Percentiles rank a stretch among this genome's conserved stretches.
Conservation (phyloP, 225 moss, liverwort and hornwort genomes). For the Ulota crispa region DNA sequence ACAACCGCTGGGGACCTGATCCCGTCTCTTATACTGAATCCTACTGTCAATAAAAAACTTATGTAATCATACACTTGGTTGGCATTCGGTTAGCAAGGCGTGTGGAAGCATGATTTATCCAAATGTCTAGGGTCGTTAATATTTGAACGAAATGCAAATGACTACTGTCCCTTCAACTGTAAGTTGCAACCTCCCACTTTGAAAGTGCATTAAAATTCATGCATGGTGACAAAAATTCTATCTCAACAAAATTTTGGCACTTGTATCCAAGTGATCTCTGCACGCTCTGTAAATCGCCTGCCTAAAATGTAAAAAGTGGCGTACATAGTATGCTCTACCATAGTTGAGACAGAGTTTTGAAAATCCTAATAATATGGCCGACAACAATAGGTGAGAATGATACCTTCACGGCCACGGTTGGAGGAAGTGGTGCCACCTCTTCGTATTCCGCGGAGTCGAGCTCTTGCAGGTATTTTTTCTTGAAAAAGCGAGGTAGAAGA, state of each 20-base stretch:
- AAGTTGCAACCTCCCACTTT: background rate
- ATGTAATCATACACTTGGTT: background rate
- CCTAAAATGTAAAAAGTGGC: background rate
- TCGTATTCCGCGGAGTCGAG: constrained; percentile 81
- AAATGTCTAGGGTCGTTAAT: background rate
- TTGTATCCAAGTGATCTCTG: background rate
- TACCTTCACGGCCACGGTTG: constrained; percentile 39
- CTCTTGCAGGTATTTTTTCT: constrained; percentile 47
- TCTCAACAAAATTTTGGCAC: background rate
- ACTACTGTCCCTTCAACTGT: background rate
- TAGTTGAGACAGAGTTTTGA: background rate
- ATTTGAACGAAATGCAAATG: background rate
- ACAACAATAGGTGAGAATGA: background rate
- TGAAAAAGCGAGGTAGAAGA: constrained; percentile 57
- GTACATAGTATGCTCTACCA: background rate
- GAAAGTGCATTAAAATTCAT: background rate
- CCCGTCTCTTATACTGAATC: background rate
- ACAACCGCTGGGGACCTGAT: background rate
- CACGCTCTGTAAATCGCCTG: background rate
- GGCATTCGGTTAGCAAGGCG: background rate
- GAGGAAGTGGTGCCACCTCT: constrained; percentile 54
- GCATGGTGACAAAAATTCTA: background rate
- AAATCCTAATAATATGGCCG: background rate
- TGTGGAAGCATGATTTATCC: background rate
- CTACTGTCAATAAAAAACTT: background rate